phyloP scores from a whole-genome alignment of 2,329 filamentous ascomycete species.

The Penicillium freii region DNA sequence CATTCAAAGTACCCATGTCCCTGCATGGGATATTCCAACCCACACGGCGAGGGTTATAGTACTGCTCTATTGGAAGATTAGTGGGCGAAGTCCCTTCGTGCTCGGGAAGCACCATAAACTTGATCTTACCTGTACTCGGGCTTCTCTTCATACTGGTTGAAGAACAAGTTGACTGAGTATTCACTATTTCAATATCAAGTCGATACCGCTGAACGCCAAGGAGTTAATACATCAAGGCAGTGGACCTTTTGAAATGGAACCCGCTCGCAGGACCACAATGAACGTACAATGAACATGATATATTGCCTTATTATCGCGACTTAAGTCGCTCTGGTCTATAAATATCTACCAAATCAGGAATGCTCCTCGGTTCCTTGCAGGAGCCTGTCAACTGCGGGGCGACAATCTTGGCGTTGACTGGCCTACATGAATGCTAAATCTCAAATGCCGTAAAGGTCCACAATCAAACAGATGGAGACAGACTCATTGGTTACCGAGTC shows the following conservation, averaged over 20 bases:
- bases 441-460: background rate
- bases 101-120: background rate
- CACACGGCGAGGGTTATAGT: background rate
- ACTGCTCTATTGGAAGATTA: background rate
- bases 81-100: background rate
- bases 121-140: too few species aligned
- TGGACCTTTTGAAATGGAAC: background rate
- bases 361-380: conserved; percentile 5
- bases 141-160: background rate
- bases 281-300: background rate
- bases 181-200: background rate
- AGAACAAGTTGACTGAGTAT: background rate
- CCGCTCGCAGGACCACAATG: background rate
- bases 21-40: background rate
- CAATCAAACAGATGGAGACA: background rate
- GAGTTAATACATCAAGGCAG: background rate
- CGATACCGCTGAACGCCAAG: background rate
- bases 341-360: background rate
- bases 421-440: background rate
- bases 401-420: conserved; percentile 2
- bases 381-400: background rate
- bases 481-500: background rate
- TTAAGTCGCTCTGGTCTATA: background rate
- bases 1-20: background rate
- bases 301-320: background rate